phyloP scores from a whole-genome alignment of 306 rosid species.

The Pterocarpus santalinus region DNA sequence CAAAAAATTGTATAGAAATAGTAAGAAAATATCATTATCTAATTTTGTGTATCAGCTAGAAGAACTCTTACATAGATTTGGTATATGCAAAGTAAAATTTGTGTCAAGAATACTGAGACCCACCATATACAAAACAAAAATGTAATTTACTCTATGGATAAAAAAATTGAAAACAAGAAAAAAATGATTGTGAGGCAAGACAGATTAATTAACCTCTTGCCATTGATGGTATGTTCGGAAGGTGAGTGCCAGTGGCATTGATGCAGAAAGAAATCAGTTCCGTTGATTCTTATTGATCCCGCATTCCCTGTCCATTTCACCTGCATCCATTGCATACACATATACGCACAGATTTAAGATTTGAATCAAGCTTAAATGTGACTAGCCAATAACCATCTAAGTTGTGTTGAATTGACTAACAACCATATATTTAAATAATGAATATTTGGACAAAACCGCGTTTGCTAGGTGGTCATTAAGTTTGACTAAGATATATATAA shows the following conservation, averaged over 20 bases:
- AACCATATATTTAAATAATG: too few species aligned
- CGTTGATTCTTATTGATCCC: constrained; percentile 64
- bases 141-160: background rate
- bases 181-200: background rate
- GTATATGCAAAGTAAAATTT: too few species aligned
- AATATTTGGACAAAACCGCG: background rate
- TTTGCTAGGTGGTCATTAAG: background rate
- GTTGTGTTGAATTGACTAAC: background rate
- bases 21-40: too few species aligned
- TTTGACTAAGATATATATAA: background rate
- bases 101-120: too few species aligned
- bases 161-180: background rate
- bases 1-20: too few species aligned
- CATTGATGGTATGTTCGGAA: constrained; percentile 80
- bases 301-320: constrained; percentile 64
- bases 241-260: constrained; percentile 89
- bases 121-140: too few species aligned
- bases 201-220: constrained; percentile 55
- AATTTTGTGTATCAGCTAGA: too few species aligned
- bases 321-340: constrained; percentile 45
- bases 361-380: background rate
- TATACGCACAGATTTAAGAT: background rate
- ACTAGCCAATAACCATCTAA: background rate
- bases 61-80: too few species aligned
- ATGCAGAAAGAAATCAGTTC: constrained; percentile 60